phyloP scores from a whole-genome alignment of 1,139 yeast genomes.

The Sugiyamaella japonica region DNA sequence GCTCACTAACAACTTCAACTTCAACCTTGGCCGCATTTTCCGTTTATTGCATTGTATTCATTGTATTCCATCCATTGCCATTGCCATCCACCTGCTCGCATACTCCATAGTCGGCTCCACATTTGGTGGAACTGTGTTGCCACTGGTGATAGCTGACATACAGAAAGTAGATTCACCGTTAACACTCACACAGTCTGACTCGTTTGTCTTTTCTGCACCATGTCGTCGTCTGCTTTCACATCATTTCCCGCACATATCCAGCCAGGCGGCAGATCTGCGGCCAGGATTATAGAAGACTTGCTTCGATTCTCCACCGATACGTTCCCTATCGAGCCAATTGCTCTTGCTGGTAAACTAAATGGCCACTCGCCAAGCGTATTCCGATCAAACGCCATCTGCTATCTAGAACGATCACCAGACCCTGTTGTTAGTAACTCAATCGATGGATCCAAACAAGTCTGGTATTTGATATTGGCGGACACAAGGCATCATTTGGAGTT shows the following conservation, averaged over 20 bases:
- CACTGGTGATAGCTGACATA: no score
- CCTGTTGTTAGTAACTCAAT: constrained; percentile 14
- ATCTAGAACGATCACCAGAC: constrained; percentile 22
- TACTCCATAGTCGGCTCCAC: neutral
- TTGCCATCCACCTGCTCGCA: no score
- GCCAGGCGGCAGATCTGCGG: constrained; percentile 31
- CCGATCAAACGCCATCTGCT: constrained; percentile 21
- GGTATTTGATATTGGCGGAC: constrained; percentile 24
- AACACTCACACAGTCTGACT: no score
- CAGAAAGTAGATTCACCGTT: no score
- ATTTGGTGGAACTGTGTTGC: no score
- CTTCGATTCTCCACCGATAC: constrained; percentile 25
- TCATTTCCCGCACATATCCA: constrained; percentile 13
- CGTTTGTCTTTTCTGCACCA: neutral
- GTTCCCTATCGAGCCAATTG: constrained; percentile 27
- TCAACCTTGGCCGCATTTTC: no score
- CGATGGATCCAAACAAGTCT: constrained; percentile 21
- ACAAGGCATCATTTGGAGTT: constrained; percentile 29
- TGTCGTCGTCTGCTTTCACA: neutral
- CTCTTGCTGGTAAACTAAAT: constrained; percentile 20
- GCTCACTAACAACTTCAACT: no score
- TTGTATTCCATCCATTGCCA: no score
- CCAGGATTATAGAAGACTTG: constrained; percentile 35
- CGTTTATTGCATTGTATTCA: no score
- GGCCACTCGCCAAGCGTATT: constrained; percentile 14